Evolutionary conservation across 176 grass and related monocot genomes (phyloP).

Genomic region (Stipa capillata): DNA sequence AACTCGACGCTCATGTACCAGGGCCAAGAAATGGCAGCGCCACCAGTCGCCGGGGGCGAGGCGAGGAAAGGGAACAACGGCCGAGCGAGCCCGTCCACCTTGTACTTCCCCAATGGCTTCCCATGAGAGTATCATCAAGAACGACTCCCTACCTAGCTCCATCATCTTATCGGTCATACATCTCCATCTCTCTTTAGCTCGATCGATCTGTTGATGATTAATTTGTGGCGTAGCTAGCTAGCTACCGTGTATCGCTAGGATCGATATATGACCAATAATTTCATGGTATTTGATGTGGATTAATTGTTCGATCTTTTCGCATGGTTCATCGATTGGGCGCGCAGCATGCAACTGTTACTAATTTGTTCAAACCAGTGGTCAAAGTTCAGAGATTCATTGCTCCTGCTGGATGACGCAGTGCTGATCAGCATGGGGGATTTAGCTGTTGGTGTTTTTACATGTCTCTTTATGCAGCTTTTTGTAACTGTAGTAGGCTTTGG

Average conservation of each 20-base stretch:
- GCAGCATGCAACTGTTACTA: background rate
- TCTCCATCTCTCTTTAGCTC: background rate
- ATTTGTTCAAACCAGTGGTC: slow-evolving; percentile 15
- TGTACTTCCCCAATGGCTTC: slow-evolving; percentile 79
- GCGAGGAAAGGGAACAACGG: slow-evolving; percentile 41
- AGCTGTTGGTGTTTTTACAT: slow-evolving; percentile 8
- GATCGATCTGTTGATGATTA: background rate
- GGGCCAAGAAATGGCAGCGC: slow-evolving; percentile 51
- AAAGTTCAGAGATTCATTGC: background rate
- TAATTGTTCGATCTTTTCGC: slow-evolving; percentile 3
- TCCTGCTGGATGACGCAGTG: background rate
- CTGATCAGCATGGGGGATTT: slow-evolving; percentile 3
- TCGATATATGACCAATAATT: background rate
- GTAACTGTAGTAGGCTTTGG: slow-evolving; percentile 4
- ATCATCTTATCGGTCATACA: background rate
- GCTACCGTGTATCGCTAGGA: slow-evolving; percentile 14
- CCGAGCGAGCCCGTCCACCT: slow-evolving; percentile 40
- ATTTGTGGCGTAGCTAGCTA: background rate
- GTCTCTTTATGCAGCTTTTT: slow-evolving; percentile 16
- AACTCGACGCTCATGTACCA: slow-evolving; percentile 81
- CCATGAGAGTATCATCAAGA: slow-evolving; percentile 10
- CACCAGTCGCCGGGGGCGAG: slow-evolving; percentile 13
- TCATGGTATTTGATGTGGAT: slow-evolving; percentile 34
- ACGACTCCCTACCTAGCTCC: background rate
- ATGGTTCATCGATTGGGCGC: background rate